Evolutionary conservation across 805 yeast genomes (phyloP).

Genomic region (Dipodascus albidus): DNA sequence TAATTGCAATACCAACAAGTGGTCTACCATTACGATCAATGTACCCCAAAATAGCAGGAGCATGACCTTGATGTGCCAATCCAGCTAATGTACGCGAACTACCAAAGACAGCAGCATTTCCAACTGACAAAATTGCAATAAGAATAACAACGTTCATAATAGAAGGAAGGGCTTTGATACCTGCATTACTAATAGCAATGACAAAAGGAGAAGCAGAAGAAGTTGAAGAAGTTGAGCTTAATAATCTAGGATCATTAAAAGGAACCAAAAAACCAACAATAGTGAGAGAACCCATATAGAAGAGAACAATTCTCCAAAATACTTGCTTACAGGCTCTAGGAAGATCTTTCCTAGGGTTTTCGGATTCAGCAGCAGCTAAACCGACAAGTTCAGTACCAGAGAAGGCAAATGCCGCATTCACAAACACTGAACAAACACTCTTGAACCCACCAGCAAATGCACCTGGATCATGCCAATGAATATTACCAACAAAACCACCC

Average conservation of each 20-base stretch:
- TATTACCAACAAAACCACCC: conserved; percentile 36
- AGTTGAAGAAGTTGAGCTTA: conserved; percentile 25
- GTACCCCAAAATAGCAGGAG: conserved; percentile 47
- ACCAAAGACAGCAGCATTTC: conserved; percentile 56
- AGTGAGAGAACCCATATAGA: conserved; percentile 44
- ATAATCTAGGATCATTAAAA: conserved; percentile 34
- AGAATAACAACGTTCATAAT: conserved; percentile 59
- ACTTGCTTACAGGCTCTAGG: conserved; percentile 65
- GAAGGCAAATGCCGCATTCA: conserved; percentile 55
- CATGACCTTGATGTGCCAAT: conserved; percentile 50
- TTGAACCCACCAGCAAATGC: conserved; percentile 54
- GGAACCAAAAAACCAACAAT: conserved; percentile 56
- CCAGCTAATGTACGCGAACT: conserved; percentile 58
- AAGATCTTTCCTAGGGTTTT: conserved; percentile 47
- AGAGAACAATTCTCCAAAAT: conserved; percentile 59
- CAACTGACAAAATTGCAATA: conserved; percentile 59
- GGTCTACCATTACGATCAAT: conserved; percentile 68
- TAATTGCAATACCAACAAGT: conserved; percentile 40
- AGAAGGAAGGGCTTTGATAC: conserved; percentile 54
- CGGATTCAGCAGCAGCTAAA: conserved; percentile 57
- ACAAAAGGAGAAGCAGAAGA: not conserved
- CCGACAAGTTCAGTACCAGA: conserved; percentile 60
- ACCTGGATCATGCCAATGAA: conserved; percentile 52
- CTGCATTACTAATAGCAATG: conserved; percentile 47
- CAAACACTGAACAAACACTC: conserved; percentile 52